Conservation (phyloP, 2,329 filamentous ascomycete species). For the Trichoderma sp. region DNA sequence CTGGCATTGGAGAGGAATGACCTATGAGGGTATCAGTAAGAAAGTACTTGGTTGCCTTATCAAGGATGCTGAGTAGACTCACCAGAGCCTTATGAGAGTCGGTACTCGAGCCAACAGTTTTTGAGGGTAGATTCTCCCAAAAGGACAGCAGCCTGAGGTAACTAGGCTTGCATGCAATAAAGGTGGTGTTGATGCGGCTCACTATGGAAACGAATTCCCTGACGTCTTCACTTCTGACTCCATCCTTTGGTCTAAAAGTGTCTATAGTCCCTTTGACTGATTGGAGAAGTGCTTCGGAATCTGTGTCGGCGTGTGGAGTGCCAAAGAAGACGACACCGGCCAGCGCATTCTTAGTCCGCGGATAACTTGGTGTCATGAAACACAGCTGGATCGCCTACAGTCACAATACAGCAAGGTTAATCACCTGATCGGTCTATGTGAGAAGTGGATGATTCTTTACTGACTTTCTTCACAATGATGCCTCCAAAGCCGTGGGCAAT, state of each 20-base stretch:
- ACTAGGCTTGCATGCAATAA: constrained; percentile 12
- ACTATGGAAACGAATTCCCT: constrained; percentile 25
- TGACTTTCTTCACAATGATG: constrained; percentile 27
- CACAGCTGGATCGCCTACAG: constrained; percentile 19
- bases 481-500: constrained; percentile 28
- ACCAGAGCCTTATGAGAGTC: background rate
- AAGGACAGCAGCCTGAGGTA: constrained; percentile 16
- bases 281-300: constrained; percentile 24
- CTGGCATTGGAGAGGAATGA: background rate
- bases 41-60: background rate
- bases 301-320: constrained; percentile 25
- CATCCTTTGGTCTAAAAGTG: background rate
- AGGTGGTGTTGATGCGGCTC: constrained; percentile 23
- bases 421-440: background rate
- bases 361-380: constrained; percentile 8
- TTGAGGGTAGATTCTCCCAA: constrained; percentile 20
- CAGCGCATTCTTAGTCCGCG: constrained; percentile 16
- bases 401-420: background rate
- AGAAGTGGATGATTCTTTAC: background rate
- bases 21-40: background rate
- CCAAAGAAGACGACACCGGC: constrained; percentile 26
- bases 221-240: constrained; percentile 20
- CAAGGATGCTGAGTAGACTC: background rate
- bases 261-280: constrained; percentile 23
- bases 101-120: background rate